Base-by-base conservation (phyloP, 192 early-diverging fungal genomes). In the Obelidium mucronatum region DNA sequence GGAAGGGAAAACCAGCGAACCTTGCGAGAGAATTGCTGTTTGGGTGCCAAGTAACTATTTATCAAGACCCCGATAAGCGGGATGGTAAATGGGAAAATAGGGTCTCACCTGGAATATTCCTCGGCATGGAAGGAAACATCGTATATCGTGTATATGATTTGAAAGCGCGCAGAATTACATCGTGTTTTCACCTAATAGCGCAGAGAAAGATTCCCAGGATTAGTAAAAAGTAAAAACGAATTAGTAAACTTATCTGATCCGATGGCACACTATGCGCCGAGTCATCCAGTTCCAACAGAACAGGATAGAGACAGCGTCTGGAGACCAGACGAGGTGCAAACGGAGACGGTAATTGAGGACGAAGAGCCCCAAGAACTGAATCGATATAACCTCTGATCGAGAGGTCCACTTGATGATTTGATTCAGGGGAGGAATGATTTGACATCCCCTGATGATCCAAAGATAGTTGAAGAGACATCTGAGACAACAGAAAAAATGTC, bases 31-130 rank as follows among this genome's bases (percentile, higher is more conserved):
- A 65, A 39, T 40, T 65, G 34, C 63, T 26, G 8, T 65, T 15
- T 11, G 63, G 63, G 13, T 65, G 63, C 33, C 37, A 65, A 65
- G 63, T 65, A 8, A 65, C 33, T 4, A 65, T 65, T 39, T 65
- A 35, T 37, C 63, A 65, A 65, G 63, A 65, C 33, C 19, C 4
- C 6, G 63, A 65, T 37, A 17, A 65, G 26, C 15, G 37, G 11
- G 63, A 65, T 26, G 39, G 11, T 39, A 37, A 15, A 65, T 65
- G 63, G 63, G 15, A 11, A 35, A 11, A 40, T 33, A 11, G 63
- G 8, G 37, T 5, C 13, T 28, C 39, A 13, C 63, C 30, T 15
- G 37, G 33, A 13, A 13, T 65, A 36, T 65, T 35, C 33, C 34
- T 65, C 11, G 48, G 48, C 11, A 8, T 51, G 48, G 48, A 51